These are phyloP conservation scores for Euphrasia arctica DNA, from an alignment of 305 asterid genomes.

Conservation along the genomic window DNA sequence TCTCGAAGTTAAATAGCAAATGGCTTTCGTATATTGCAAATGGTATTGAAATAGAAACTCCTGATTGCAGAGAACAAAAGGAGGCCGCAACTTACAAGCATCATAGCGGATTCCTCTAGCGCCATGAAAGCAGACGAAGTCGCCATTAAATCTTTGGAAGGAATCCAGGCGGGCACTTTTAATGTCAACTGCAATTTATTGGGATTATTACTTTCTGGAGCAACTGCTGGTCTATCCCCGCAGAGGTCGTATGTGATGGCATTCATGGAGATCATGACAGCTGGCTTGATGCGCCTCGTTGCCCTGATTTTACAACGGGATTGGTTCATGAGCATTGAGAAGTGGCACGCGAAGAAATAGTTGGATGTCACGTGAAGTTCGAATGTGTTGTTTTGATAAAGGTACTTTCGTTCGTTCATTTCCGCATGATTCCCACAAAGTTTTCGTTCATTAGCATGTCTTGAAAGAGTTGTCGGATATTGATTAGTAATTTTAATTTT, in stretches of 20 bases:
- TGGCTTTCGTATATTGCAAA: not conserved
- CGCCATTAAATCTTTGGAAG: slow-evolving; percentile 63
- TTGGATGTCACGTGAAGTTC: slow-evolving; percentile 6
- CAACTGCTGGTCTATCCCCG: slow-evolving; percentile 85
- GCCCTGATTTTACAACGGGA: slow-evolving; percentile 83
- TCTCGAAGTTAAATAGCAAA: not conserved
- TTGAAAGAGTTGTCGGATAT: not conserved
- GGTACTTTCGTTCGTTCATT: not conserved
- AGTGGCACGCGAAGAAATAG: slow-evolving; percentile 52
- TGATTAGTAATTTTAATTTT: not conserved
- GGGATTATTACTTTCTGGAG: slow-evolving; percentile 65
- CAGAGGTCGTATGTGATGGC: slow-evolving; percentile 86
- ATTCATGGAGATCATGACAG: slow-evolving; percentile 66
- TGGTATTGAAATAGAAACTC: slow-evolving; percentile 22
- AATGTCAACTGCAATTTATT: slow-evolving; percentile 79
- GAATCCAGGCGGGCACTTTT: slow-evolving; percentile 66
- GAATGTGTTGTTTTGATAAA: not conserved
- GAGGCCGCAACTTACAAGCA: slow-evolving; percentile 71
- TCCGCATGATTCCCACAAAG: not conserved
- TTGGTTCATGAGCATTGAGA: slow-evolving; percentile 77
- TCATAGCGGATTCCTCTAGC: slow-evolving; percentile 87
- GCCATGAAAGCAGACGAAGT: slow-evolving; percentile 91
- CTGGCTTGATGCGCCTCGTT: slow-evolving; percentile 62
- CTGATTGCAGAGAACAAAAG: slow-evolving; percentile 65
- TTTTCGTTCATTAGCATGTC: not conserved